Evolutionary conservation across 176 grass and related monocot species (phyloP).

Genomic region (Oryza nivara): DNA sequence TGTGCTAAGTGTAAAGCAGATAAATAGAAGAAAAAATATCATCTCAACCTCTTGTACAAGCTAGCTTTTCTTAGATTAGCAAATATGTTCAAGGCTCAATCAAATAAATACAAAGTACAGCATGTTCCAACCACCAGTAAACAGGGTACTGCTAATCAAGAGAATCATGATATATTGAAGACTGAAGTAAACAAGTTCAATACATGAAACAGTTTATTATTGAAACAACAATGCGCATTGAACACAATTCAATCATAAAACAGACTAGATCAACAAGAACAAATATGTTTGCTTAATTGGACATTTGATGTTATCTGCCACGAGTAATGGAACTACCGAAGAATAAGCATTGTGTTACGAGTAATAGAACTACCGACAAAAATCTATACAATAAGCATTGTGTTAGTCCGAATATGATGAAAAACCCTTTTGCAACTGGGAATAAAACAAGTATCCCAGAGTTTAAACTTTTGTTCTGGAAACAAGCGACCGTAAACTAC

Average conservation of each 20-base stretch:
- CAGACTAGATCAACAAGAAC: neutral
- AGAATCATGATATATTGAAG: neutral
- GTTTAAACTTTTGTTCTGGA: neutral
- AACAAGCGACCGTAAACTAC: neutral
- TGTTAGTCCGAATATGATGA: neutral
- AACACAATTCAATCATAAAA: neutral
- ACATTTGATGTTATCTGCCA: neutral
- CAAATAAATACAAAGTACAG: neutral
- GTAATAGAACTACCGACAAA: neutral
- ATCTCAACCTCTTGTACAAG: neutral
- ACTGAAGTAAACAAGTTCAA: neutral
- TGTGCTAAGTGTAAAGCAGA: neutral
- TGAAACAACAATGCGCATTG: neutral
- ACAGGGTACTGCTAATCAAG: neutral
- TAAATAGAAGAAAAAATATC: neutral
- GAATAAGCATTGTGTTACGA: neutral
- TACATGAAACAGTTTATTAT: neutral
- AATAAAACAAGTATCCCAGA: neutral
- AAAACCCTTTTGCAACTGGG: too few species aligned
- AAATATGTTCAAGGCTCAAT: conserved; percentile 4
- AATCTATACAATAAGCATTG: neutral
- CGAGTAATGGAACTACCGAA: neutral
- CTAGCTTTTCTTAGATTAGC: neutral
- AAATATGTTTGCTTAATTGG: neutral
- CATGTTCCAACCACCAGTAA: neutral